Conservation (phyloP, 139 green algal species). For the Microglena sp. region DNA sequence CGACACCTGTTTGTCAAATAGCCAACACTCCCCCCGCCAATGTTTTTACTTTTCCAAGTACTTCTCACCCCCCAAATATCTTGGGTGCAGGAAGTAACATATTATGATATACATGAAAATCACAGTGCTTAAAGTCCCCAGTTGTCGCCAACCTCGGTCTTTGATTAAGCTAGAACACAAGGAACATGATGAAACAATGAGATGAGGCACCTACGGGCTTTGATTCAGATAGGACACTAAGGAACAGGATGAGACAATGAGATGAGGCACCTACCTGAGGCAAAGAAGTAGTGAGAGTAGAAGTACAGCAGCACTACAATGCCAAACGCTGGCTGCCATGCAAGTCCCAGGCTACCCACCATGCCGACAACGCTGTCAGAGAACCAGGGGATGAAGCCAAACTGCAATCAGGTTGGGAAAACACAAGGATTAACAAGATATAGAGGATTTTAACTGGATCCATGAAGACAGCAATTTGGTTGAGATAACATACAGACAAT, state of each 20-base stretch:
- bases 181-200: neutral
- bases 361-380: conserved; percentile 73
- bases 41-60: too few relatives aligned
- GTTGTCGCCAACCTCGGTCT: too few relatives aligned
- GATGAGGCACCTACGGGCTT: too few relatives aligned
- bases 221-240: neutral
- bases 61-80: too few relatives aligned
- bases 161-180: neutral
- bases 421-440: conserved; percentile 1
- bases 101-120: too few relatives aligned
- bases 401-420: too few relatives aligned
- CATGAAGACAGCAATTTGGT: too few relatives aligned
- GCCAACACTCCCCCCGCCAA: too few relatives aligned
- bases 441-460: neutral
- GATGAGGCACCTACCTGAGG: conserved; percentile 42
- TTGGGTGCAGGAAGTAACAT: too few relatives aligned
- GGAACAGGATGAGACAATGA: neutral
- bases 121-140: too few relatives aligned
- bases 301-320: conserved; percentile 93
- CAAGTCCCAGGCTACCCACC: conserved; percentile 68
- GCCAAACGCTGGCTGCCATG: conserved; percentile 90
- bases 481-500: too few relatives aligned
- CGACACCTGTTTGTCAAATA: too few relatives aligned
- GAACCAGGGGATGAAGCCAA: conserved; percentile 96
- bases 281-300: conserved; percentile 99